Percentiles rank a stretch among this genome's conserved stretches.
Evolutionary conservation across 176 grass and related monocot genomes (phyloP).

Genomic region (Urochloa ruziziensis): DNA sequence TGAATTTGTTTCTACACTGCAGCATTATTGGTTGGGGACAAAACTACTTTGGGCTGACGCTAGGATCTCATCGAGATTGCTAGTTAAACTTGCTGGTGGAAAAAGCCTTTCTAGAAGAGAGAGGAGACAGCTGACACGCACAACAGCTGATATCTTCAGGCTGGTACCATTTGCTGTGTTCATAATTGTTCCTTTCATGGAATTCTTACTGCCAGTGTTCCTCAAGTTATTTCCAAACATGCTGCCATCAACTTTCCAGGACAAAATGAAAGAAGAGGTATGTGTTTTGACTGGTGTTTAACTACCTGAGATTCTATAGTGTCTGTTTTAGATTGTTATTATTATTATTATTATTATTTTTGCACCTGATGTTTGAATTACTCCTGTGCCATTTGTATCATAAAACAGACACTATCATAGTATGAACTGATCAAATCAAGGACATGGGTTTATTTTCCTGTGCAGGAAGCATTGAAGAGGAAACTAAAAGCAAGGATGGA

Average conservation of each 20-base stretch:
- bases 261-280: slow-evolving; percentile 90
- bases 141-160: slow-evolving; percentile 85
- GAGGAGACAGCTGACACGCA: slow-evolving; percentile 68
- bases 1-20: slow-evolving; percentile 67
- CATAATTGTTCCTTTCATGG: slow-evolving; percentile 95
- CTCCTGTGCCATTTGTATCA: not conserved
- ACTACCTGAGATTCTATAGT: slow-evolving; percentile 4
- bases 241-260: slow-evolving; percentile 91
- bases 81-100: slow-evolving; percentile 73
- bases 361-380: slow-evolving; percentile 30
- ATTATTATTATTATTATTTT: not conserved
- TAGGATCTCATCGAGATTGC: slow-evolving; percentile 75
- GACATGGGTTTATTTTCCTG: slow-evolving; percentile 6
- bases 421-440: slow-evolving; percentile 21
- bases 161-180: slow-evolving; percentile 88
- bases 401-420: not conserved
- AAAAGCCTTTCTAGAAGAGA: slow-evolving; percentile 82
- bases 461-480: slow-evolving; percentile 89
- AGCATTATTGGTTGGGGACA: slow-evolving; percentile 79
- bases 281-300: not conserved
- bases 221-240: slow-evolving; percentile 93
- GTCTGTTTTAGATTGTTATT: not conserved
- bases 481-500: slow-evolving; percentile 92
- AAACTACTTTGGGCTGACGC: slow-evolving; percentile 83
- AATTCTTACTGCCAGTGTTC: slow-evolving; percentile 80